Base-by-base conservation (phyloP, 352 stramenopile species). In the Albugo candida region DNA sequence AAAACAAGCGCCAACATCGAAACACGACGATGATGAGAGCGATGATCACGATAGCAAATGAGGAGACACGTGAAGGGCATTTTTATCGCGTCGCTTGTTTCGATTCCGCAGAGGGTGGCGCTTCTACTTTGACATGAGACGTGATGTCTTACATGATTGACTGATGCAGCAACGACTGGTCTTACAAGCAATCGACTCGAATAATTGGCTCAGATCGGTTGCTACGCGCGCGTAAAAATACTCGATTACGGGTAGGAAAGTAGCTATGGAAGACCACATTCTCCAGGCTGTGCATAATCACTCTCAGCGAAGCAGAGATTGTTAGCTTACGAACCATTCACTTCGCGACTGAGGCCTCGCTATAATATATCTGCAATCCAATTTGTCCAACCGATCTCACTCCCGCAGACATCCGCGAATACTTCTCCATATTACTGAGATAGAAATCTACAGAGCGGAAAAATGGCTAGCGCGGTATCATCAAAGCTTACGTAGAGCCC, bases 181-280 rank as follows among this genome's bases (percentile, higher is more conserved):
- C 3, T 31, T 8, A 31, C 8, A 31, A 3, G 24, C 24, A 31
- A 3, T 31, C 24, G 24, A 31, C 24, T 31, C 24, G 24, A 31
- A 8, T 31, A 3, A 31, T 8, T 31, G 24, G 24, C 24, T 8
- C 3, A 31, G 24, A 31, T 31, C 24, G 24, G 24, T 31, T 3
- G 8, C 3, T 31, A n/a, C n/a, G n/a, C n/a, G n/a, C 76, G 41
- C 64, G 67, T n/a, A 65, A 70, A 20, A 87, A 93, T 45, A 64
- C 75, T 20, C 67, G 81, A 6, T 60, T 79, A 10, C 59, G 82
- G 20, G 63, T 91, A 38, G 80, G 93, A 51, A 85, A 88, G 34
- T 73, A 87, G 48, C 63, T 94, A 75, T 92, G 34, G 82, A 94
- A 51, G 73, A 77, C 11, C 78, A 94, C 57, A 79, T 92, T 51